Conservation (phyloP, 208 protist species). For the Zelonia costaricensis region DNA sequence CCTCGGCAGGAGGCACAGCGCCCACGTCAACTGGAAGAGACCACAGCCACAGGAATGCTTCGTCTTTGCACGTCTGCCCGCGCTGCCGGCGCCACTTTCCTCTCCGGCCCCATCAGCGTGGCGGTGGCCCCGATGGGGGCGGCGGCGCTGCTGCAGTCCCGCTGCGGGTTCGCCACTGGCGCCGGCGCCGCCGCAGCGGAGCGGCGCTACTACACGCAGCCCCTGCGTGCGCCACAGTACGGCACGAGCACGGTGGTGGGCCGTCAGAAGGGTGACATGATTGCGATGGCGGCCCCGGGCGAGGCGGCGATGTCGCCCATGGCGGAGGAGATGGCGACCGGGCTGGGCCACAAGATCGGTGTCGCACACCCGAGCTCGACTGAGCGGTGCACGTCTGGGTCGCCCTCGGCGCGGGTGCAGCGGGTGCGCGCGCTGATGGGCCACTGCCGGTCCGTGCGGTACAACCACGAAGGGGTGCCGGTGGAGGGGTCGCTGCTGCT, state of each 20-base stretch:
- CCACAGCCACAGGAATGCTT: too few relatives aligned
- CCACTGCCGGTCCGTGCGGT: constrained; percentile 13
- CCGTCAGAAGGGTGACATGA: constrained; percentile 5
- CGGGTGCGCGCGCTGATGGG: not conserved
- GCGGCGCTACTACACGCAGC: constrained; percentile 25
- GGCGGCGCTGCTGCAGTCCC: not conserved
- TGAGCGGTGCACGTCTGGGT: not conserved
- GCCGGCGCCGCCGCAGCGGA: constrained; percentile 2
- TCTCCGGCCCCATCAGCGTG: too few relatives aligned
- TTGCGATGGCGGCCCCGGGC: not conserved
- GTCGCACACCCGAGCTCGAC: not conserved
- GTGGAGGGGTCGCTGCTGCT: constrained; percentile 27
- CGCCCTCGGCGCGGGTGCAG: not conserved
- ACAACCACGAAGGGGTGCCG: constrained; percentile 32
- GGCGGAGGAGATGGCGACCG: constrained; percentile 5
- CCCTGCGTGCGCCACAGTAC: constrained; percentile 15
- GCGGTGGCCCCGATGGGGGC: not conserved
- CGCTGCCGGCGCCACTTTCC: too few relatives aligned
- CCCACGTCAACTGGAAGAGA: too few relatives aligned
- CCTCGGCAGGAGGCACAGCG: too few relatives aligned
- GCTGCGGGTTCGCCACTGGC: constrained; percentile 10
- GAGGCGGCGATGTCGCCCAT: not conserved
- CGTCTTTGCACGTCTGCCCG: too few relatives aligned
- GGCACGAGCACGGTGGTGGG: constrained; percentile 29
- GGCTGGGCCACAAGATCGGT: not conserved